Conservation (phyloP, 495 filamentous ascomycete species). For the Neurospora sp. region DNA sequence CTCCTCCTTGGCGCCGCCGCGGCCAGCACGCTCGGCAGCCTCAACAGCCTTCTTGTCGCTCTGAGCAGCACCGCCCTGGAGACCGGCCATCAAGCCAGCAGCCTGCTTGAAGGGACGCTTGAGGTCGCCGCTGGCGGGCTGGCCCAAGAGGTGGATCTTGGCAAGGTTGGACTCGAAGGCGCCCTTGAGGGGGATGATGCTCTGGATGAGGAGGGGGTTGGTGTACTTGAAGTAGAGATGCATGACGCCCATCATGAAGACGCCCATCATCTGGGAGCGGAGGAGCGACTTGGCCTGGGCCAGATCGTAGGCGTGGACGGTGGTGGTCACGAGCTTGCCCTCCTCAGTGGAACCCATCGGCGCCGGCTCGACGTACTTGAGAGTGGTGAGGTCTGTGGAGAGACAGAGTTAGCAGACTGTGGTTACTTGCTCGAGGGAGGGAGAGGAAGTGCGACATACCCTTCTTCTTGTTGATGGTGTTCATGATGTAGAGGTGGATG, state of each 20-base stretch:
- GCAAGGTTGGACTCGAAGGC: conserved; percentile 88
- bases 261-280: conserved; percentile 84
- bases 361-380: conserved; percentile 96
- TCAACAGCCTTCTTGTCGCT: conserved; percentile 95
- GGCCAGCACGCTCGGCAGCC: conserved; percentile 73
- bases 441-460: conserved; percentile 43
- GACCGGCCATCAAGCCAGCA: conserved; percentile 66
- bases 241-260: conserved; percentile 98
- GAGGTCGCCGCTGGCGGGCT: conserved; percentile 84
- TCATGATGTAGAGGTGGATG: conserved; percentile 74
- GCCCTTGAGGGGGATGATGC: conserved; percentile 92
- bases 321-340: conserved; percentile 90
- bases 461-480: conserved; percentile 85
- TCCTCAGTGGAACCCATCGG: conserved; percentile 86
- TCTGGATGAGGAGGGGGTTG: conserved; percentile 97
- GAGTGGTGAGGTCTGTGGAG: conserved; percentile 77
- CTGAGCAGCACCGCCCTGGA: conserved; percentile 62
- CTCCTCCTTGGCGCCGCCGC: conserved; percentile 85
- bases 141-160: conserved; percentile 87
- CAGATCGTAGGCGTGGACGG: conserved; percentile 84
- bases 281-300: conserved; percentile 71
- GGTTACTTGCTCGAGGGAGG: not conserved
- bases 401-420: conserved; percentile 7
- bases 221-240: conserved; percentile 98
- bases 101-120: conserved; percentile 89